Conservation (phyloP, 2,329 filamentous ascomycete genomes). For the Chrysosphaeria jannelii region DNA sequence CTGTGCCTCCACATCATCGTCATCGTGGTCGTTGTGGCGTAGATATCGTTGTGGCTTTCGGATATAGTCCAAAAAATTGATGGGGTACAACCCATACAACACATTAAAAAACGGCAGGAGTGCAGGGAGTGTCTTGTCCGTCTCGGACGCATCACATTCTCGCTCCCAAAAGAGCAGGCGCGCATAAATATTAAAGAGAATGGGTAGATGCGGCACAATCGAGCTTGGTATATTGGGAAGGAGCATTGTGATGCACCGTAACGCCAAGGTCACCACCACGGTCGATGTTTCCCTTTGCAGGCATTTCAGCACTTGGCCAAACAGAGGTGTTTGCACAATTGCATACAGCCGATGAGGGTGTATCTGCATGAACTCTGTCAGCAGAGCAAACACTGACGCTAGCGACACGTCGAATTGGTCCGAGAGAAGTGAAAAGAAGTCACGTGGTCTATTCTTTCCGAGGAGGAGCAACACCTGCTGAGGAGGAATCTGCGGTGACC, state of each 20-base stretch:
- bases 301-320: constrained; percentile 40
- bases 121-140: constrained; percentile 29
- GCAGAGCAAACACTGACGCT: constrained; percentile 33
- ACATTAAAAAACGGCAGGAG: constrained; percentile 52
- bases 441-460: constrained; percentile 37
- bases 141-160: constrained; percentile 20
- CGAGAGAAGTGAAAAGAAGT: background rate
- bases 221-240: constrained; percentile 52
- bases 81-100: constrained; percentile 54
- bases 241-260: constrained; percentile 54
- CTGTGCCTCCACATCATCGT: constrained; percentile 49
- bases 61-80: constrained; percentile 69
- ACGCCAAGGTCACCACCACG: constrained; percentile 40
- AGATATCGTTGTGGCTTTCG: constrained; percentile 55
- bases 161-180: constrained; percentile 52
- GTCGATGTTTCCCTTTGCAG: constrained; percentile 53
- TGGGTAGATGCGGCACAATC: constrained; percentile 34
- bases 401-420: constrained; percentile 12
- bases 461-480: constrained; percentile 22
- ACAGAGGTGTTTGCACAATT: constrained; percentile 39
- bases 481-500: constrained; percentile 18
- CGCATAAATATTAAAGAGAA: constrained; percentile 56
- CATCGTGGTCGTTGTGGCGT: constrained; percentile 37
- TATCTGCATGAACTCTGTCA: constrained; percentile 42
- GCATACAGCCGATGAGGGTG: constrained; percentile 56